Evolutionary conservation across 2,329 filamentous ascomycete species (phyloP), one percentile per base, ranked within the genome.

Genomic region (Immersiporthe knoxdaviesiana): DNA sequence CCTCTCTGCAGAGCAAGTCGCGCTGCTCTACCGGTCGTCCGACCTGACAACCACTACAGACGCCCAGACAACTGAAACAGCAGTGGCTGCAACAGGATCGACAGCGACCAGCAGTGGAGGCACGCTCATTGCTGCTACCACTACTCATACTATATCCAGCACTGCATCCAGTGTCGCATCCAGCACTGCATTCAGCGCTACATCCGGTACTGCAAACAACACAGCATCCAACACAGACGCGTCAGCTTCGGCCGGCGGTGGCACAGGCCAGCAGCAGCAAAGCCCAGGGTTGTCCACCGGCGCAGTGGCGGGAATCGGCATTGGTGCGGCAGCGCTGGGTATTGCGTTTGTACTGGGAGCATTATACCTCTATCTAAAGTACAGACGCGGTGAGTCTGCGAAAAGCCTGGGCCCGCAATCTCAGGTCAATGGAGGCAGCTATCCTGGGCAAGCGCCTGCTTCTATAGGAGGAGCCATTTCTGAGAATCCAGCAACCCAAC

Each of bases 271-370:
- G 10, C 50, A 30, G 44, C 50, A 7, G 32, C 65, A 27, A 66
- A 44, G 5, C 47, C n/a, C n/a, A n/a, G n/a, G n/a, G n/a, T n/a
- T 68, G 27, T 70, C 65, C 3, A 32, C 68, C 11, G 68, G 65
- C 30, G 68, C 68, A 10, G 59, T 60, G 5, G 68, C 68, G 10
- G 61, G 68, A 12, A 70, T 70, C 41, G 68, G 61, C 41, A 68
- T 68, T n/a, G 68, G 63, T 14, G 68, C 68, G 30, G 68, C 61
- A 7, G 68, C 61, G 2, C 35, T 63, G 3, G 65, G 61, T 1
- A 41, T 68, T 1, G 4, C 24, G 5, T 35, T 62, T 11, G 65
- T 67, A 21, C 3, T 64, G 8, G 61, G 35, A 37, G 21, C 63
- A 35, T 70, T 70, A 7, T 70, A 63, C 54, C 24, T 68, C 1